Evolutionary conservation across 2,329 filamentous ascomycete genomes (phyloP).

Genomic region (Ophiocordyceps polyrhachis-furcata): DNA sequence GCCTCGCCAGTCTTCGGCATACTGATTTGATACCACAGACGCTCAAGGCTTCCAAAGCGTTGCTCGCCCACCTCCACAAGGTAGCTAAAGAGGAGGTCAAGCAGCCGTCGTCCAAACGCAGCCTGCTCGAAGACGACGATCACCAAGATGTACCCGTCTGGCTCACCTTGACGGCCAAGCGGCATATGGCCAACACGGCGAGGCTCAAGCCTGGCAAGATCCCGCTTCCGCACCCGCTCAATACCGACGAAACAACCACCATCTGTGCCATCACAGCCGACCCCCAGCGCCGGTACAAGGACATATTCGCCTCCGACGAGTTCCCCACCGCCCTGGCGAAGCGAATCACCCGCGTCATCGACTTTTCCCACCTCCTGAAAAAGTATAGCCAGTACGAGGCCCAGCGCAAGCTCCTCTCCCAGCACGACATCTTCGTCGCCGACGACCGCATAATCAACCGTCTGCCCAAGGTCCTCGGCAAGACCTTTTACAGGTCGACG

Average conservation of each 20-base stretch:
- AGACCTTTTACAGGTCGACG: constrained; percentile 76
- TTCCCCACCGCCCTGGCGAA: constrained; percentile 50
- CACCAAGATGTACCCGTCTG: constrained; percentile 35
- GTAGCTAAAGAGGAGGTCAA: constrained; percentile 17
- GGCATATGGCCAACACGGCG: constrained; percentile 51
- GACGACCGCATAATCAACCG: constrained; percentile 67
- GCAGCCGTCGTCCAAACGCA: constrained; percentile 33
- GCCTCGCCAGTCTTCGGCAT: not conserved
- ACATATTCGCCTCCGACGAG: constrained; percentile 56
- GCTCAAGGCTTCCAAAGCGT: constrained; percentile 43
- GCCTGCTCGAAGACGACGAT: constrained; percentile 31
- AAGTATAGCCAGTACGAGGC: constrained; percentile 84
- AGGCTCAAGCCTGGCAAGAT: constrained; percentile 75
- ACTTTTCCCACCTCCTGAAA: constrained; percentile 57
- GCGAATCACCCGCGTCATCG: constrained; percentile 60
- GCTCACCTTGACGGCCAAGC: constrained; percentile 46
- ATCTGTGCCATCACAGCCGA: constrained; percentile 77
- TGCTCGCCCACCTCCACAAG: constrained; percentile 42
- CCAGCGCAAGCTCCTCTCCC: constrained; percentile 60
- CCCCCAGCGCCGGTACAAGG: constrained; percentile 74
- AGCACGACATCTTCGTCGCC: constrained; percentile 87
- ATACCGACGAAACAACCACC: constrained; percentile 39
- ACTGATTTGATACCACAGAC: constrained; percentile 19
- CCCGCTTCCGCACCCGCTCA: constrained; percentile 55
- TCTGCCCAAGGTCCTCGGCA: constrained; percentile 65